Conservation (phyloP, 306 rosid genomes). For the peach (Prunus persica) region DNA sequence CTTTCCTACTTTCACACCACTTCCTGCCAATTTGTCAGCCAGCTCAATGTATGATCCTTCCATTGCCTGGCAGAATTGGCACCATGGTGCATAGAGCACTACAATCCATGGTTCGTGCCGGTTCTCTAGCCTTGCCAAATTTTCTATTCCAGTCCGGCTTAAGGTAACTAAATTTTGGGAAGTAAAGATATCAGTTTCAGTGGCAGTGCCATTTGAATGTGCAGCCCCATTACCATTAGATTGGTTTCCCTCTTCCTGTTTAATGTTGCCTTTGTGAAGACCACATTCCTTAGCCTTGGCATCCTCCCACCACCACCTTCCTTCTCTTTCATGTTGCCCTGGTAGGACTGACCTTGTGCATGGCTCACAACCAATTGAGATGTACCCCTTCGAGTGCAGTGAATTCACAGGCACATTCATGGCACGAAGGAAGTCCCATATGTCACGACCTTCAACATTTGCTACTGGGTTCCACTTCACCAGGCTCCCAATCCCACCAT, state of each 20-base stretch:
- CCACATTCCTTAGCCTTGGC: constrained; percentile 97
- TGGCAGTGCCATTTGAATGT: constrained; percentile 34
- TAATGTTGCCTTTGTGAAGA: constrained; percentile 92
- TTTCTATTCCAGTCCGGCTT: constrained; percentile 74
- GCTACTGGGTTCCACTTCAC: constrained; percentile 99
- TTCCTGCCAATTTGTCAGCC: constrained; percentile 65
- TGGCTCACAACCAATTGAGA: constrained; percentile 91
- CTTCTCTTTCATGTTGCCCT: constrained; percentile 97
- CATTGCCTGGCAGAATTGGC: constrained; percentile 92
- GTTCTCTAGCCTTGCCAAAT: constrained; percentile 55
- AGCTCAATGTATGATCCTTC: constrained; percentile 69
- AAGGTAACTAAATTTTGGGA: constrained; percentile 52
- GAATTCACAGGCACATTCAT: constrained; percentile 89
- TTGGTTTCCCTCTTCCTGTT: constrained; percentile 46
- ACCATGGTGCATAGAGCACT: constrained; percentile 94
- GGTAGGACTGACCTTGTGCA: constrained; percentile 97
- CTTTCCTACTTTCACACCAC: constrained; percentile 76
- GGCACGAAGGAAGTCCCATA: constrained; percentile 78
- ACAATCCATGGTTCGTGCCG: constrained; percentile 75
- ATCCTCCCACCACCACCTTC: constrained; percentile 99
- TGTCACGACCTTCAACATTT: constrained; percentile 55
- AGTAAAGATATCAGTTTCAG: constrained; percentile 58
- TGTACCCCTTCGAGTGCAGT: constrained; percentile 74
- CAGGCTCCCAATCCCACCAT: constrained; percentile 82
- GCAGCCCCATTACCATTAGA: constrained; percentile 41